A percentile compares a stretch with the other conserved stretches of the same genome.
These are phyloP conservation scores for Raffaelea albimanens DNA, from an alignment of 2,329 filamentous ascomycete genomes.

Conservation along the genomic window DNA sequence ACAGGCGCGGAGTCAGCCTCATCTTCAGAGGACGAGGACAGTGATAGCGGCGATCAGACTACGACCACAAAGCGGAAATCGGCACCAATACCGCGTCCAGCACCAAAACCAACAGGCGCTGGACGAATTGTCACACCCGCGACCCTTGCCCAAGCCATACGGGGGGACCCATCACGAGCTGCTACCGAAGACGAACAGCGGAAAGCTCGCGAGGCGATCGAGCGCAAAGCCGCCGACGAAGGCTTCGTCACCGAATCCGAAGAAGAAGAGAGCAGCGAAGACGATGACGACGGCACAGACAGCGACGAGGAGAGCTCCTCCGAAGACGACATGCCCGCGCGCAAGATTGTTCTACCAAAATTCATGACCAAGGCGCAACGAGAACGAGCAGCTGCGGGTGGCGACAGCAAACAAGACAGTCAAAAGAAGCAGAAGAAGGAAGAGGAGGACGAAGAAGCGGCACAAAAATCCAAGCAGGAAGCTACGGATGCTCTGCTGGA, in stretches of 20 bases:
- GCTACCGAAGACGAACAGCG: constrained; percentile 35
- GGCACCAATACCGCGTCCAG: constrained; percentile 14
- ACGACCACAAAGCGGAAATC: constrained; percentile 29
- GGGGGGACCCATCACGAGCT: constrained; percentile 24
- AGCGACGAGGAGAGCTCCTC: constrained; percentile 32
- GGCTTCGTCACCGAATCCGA: constrained; percentile 54
- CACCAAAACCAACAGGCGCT: constrained; percentile 47
- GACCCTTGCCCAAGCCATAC: constrained; percentile 14
- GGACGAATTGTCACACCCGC: constrained; percentile 36
- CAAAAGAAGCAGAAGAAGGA: constrained; percentile 21
- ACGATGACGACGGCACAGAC: constrained; percentile 36
- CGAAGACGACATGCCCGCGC: constrained; percentile 47
- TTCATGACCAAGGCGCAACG: constrained; percentile 53
- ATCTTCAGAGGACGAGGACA: constrained; percentile 39
- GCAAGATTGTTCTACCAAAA: constrained; percentile 53
- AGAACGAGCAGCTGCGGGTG: constrained; percentile 16
- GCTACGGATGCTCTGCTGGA: constrained; percentile 74
- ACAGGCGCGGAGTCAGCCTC: constrained; percentile 38
- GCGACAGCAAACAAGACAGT: constrained; percentile 20
- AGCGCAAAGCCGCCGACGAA: constrained; percentile 45
- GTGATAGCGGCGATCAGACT: constrained; percentile 16
- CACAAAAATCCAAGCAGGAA: constrained; percentile 52
- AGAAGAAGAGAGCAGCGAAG: constrained; percentile 33
- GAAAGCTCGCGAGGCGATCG: constrained; percentile 29
- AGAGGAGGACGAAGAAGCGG: constrained; percentile 18